Evolutionary conservation across 805 yeast species (phyloP).

Genomic region (Metschnikowia drakensbergensis): DNA sequence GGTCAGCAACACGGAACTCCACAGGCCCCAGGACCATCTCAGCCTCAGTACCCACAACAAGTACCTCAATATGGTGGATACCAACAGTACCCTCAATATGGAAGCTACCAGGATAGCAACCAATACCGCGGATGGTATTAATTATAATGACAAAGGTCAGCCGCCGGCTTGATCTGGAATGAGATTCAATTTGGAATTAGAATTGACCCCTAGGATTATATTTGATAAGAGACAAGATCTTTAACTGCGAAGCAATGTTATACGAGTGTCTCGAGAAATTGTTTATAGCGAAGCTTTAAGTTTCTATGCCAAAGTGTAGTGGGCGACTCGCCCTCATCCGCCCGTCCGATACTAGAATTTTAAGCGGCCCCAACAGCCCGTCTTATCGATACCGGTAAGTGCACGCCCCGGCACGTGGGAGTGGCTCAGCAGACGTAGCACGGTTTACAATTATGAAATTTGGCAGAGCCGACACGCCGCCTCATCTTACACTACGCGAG

Average conservation of each 20-base stretch:
- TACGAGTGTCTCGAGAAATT: neutral
- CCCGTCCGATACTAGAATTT: neutral
- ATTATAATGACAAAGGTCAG: neutral
- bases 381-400: no score
- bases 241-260: neutral
- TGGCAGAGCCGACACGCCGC: no score
- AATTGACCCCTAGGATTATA: neutral
- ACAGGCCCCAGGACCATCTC: conserved; percentile 16
- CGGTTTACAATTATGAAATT: no score
- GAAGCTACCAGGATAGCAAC: conserved; percentile 40
- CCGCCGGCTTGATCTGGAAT: neutral
- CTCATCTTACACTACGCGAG: no score
- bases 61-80: conserved; percentile 44
- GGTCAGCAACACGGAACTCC: conserved; percentile 27
- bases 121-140: conserved; percentile 45
- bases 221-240: neutral
- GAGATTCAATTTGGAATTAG: neutral
- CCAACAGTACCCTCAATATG: conserved; percentile 47
- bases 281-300: conserved; percentile 3
- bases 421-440: no score
- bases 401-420: no score
- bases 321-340: neutral
- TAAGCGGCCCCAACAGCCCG: no score
- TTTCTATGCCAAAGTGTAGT: neutral
- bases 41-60: conserved; percentile 32